Conservation (phyloP, 345 rosid genomes). For the Raphanus sativus region DNA sequence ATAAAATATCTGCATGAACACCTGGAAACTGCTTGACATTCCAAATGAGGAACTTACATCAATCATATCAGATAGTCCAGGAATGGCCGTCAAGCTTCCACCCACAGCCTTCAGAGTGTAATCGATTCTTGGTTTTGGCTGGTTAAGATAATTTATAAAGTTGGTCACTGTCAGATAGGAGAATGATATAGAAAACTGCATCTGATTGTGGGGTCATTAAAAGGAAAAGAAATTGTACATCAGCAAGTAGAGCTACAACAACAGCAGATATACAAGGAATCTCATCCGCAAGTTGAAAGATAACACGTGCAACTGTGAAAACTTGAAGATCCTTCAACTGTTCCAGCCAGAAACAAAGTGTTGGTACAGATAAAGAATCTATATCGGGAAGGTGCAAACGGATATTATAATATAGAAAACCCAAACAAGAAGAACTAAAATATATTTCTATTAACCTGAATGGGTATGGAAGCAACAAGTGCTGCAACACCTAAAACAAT, state of each 20-base stretch:
- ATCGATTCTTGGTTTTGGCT: conserved; percentile 98
- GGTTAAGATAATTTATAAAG: conserved; percentile 35
- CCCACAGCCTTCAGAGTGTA: conserved; percentile 96
- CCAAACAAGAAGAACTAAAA: background rate
- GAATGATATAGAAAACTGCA: background rate
- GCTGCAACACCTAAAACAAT: conserved; percentile 93
- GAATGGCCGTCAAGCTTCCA: conserved; percentile 96
- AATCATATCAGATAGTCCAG: conserved; percentile 95
- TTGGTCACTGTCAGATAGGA: conserved; percentile 19
- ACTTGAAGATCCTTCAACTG: conserved; percentile 99
- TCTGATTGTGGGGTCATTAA: background rate
- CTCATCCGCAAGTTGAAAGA: conserved; percentile 96
- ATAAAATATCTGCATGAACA: background rate
- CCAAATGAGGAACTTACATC: conserved; percentile 62
- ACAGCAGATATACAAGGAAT: conserved; percentile 98
- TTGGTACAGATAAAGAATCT: background rate
- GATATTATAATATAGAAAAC: background rate
- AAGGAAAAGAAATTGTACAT: conserved; percentile 46
- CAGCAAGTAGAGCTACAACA: conserved; percentile 93
- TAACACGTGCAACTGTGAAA: conserved; percentile 87
- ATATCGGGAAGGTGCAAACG: background rate
- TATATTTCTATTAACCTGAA: conserved; percentile 60
- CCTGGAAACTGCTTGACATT: background rate
- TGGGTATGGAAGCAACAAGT: conserved; percentile 95
- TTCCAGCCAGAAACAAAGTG: conserved; percentile 31